Percentiles rank a stretch among this genome's conserved stretches.
These are phyloP conservation scores for Globisporangium spiculum DNA, from an alignment of 352 stramenopile species.

Conservation along the genomic window DNA sequence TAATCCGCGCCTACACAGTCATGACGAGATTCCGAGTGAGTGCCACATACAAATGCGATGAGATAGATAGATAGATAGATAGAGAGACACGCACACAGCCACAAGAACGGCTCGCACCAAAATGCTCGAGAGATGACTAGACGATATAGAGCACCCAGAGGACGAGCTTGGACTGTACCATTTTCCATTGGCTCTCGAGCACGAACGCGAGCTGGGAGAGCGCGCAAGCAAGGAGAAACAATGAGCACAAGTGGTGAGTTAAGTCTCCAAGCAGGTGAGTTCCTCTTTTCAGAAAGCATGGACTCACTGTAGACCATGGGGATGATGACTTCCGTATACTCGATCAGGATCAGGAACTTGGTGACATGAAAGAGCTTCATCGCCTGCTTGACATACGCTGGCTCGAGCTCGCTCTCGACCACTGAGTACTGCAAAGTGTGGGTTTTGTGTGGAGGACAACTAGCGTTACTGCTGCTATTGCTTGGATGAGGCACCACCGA, in stretches of 20 bases:
- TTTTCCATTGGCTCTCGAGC: constrained; percentile 26
- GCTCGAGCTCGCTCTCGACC: constrained; percentile 1
- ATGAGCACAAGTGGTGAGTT: background rate
- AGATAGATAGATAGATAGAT: too few species aligned
- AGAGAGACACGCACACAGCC: background rate
- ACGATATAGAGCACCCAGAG: constrained; percentile 28
- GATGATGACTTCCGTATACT: constrained; percentile 11
- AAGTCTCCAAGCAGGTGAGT: background rate
- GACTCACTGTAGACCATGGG: constrained; percentile 11
- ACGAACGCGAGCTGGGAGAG: constrained; percentile 26
- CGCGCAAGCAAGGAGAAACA: background rate
- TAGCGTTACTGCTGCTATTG: background rate
- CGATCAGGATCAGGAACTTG: constrained; percentile 7
- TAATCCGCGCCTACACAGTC: constrained; percentile 1
- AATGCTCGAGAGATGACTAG: constrained; percentile 14
- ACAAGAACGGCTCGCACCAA: constrained; percentile 3
- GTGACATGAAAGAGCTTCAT: constrained; percentile 5
- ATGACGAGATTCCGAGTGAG: background rate
- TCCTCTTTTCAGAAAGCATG: background rate
- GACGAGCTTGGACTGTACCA: constrained; percentile 32
- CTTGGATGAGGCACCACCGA: background rate
- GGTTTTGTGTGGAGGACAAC: background rate
- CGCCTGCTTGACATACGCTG: background rate
- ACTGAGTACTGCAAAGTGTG: background rate
- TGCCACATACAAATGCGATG: background rate